Evolutionary conservation across 1,284 basidiomycete species (phyloP).

Genomic region (Vanrija sp.): DNA sequence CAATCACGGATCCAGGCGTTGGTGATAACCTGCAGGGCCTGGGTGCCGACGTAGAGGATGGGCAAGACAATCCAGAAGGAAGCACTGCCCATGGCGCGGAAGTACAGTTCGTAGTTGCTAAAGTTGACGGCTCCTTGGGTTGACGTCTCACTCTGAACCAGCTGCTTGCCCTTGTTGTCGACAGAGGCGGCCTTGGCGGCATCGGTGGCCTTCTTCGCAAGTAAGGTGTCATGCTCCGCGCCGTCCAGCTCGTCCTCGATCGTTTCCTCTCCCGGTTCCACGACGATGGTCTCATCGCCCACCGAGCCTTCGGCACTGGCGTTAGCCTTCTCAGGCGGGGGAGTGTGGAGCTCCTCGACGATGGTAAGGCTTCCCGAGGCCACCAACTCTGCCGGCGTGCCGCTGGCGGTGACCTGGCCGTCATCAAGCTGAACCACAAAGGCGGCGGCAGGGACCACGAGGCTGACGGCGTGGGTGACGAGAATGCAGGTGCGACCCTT

Average conservation of each 20-base stretch:
- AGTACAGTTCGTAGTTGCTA: constrained; percentile 41
- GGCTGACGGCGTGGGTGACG: constrained; percentile 55
- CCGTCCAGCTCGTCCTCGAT: constrained; percentile 50
- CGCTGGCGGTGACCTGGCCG: constrained; percentile 36
- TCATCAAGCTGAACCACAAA: constrained; percentile 45
- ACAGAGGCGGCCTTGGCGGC: constrained; percentile 27
- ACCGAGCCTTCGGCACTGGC: constrained; percentile 1
- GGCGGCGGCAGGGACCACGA: constrained; percentile 52
- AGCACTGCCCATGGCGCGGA: constrained; percentile 34
- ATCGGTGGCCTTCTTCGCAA: constrained; percentile 32
- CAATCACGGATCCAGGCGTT: constrained; percentile 49
- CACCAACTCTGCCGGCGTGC: constrained; percentile 35
- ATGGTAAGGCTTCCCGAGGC: constrained; percentile 26
- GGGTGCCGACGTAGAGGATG: constrained; percentile 36
- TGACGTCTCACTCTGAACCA: constrained; percentile 42
- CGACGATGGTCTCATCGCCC: constrained; percentile 4
- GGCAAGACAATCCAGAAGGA: constrained; percentile 40
- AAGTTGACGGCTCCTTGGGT: constrained; percentile 35
- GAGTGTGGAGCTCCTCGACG: constrained; percentile 12
- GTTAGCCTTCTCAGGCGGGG: background rate
- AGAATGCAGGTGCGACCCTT: constrained; percentile 51
- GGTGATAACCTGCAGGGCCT: constrained; percentile 42
- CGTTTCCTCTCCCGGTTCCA: constrained; percentile 8
- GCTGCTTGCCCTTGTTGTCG: constrained; percentile 36
- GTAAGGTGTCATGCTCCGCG: constrained; percentile 65